Evolutionary conservation across 2,329 filamentous ascomycete species (phyloP), one percentile per base, ranked within the genome.

Genomic region (Byssochlamys sp.): DNA sequence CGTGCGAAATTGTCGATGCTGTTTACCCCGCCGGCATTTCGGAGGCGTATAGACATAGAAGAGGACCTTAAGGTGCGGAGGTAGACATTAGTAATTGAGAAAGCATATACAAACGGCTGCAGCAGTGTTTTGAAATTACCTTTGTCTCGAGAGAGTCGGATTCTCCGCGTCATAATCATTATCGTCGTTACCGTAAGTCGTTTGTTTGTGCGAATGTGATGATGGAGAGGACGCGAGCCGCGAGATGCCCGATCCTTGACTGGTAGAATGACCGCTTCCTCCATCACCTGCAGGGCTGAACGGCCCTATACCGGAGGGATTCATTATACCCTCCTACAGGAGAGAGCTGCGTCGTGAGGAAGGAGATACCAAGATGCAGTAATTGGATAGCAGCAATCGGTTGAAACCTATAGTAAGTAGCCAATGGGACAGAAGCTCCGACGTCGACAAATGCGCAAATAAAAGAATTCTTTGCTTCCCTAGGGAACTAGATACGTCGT

Each of bases 1-100:
- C 88, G 84, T 51, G 91, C 89, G 70, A 97, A 97, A 67, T 91
- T 95, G 68, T 94, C 87, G 66, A 97, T 88, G 73, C 89, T 95
- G 78, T 97, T 97, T 60, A 91, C 87, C 54, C 92, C 92, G 62
- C 92, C 94, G 53, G 89, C 86, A 60, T 95, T 86, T 63, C 74
- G 67, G 29, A 78, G 61, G 5, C 81, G 78, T 67, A 80, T 74
- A 7, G 74, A 73, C 53, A 77, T 67, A n/a, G 75, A 76, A 5
- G 71, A 73, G 29, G 68, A 69, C 58, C 69, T 70, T 39, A 27
- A 31, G 19, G 56, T 19, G 24, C 6, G 24, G 6, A 3, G 14
- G 9, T 11, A 12, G 6, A 24, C 4, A n/a, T 31, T 25, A 53
- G 12, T 31, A 31, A n/a, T 11, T 24, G 29, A 12, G 28, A 29